A percentile compares a stretch with the other conserved stretches of the same genome.
Evolutionary conservation across 2,329 filamentous ascomycete genomes (phyloP).

Genomic region (Diaporthe humulicola): DNA sequence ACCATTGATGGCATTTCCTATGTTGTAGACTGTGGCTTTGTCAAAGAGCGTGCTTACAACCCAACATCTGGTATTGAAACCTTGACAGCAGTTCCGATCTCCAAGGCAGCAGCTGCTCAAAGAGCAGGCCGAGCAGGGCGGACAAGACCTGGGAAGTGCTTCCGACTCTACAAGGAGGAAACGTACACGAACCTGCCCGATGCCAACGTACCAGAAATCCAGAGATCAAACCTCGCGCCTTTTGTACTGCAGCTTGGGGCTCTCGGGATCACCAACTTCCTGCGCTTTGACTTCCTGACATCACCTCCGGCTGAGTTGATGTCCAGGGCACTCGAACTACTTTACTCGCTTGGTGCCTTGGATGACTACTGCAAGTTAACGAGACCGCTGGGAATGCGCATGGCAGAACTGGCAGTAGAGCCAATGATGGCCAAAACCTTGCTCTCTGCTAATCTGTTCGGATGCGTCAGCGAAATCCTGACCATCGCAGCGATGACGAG

Average conservation of each 20-base stretch:
- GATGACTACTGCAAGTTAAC: slow-evolving; percentile 94
- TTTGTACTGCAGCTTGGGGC: slow-evolving; percentile 93
- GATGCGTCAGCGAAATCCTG: slow-evolving; percentile 86
- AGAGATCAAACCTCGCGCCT: slow-evolving; percentile 90
- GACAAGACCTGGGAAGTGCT: slow-evolving; percentile 93
- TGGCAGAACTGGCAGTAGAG: slow-evolving; percentile 92
- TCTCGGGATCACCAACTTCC: slow-evolving; percentile 93
- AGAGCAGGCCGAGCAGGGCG: slow-evolving; percentile 91
- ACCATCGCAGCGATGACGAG: slow-evolving; percentile 96
- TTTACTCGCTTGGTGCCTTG: slow-evolving; percentile 88
- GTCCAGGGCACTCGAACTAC: slow-evolving; percentile 86
- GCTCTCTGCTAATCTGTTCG: slow-evolving; percentile 80
- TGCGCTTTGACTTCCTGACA: slow-evolving; percentile 90
- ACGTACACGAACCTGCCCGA: slow-evolving; percentile 76
- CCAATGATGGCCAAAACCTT: slow-evolving; percentile 96
- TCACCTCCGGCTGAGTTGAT: slow-evolving; percentile 88
- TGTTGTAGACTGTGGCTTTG: slow-evolving; percentile 91
- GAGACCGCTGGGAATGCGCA: slow-evolving; percentile 85
- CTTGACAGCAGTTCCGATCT: slow-evolving; percentile 84
- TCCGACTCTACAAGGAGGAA: slow-evolving; percentile 88
- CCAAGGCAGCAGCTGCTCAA: slow-evolving; percentile 93
- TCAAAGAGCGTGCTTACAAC: slow-evolving; percentile 90
- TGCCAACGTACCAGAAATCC: slow-evolving; percentile 88
- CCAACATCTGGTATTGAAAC: slow-evolving; percentile 89
- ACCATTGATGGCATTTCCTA: slow-evolving; percentile 94